Evolutionary conservation across 805 yeast genomes (phyloP), one percentile per base, ranked within the genome.

Genomic region (Candida loeiensis): DNA sequence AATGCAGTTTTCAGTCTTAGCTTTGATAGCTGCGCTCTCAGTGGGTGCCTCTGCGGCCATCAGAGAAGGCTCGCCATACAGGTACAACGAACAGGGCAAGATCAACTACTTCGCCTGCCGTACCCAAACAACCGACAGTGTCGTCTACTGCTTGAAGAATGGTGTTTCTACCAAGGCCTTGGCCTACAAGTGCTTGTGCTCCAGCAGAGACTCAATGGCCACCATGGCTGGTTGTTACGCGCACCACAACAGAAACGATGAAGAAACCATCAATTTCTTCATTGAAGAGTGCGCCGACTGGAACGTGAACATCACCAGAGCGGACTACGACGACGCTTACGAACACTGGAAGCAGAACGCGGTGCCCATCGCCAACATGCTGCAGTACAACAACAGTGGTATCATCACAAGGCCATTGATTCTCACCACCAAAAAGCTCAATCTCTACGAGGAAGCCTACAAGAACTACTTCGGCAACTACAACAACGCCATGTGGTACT

Each of bases 401-500:
- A 20, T 31, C 36, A 37, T 31, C 11, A 37, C 40, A 9, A 31
- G 16, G 15, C 40, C 40, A 4, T 14, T 37, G n/a, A 31, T 21
- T 26, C 25, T 37, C 14, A 14, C 16, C 8, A 8, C n/a, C 9
- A 14, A n/a, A 4, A 9, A 17, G 20, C 16, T 16, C 1, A 21
- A 13, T 2, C 29, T 37, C 9, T 37, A 30, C 22, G 20, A 16
- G 9, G 22, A 21, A 15, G 29, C 57, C 5, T 55, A 55, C 36
- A 27, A 34, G 9, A 28, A 32, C n/a, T 58, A 49, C 38, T 47
- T 48, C 18, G 57, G 56, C 4, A 58, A 56, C 37, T 56, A 52
- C 39, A 44, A 50, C 29, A 29, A 54, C 30, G 50, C 62, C 4
- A 47, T 53, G 9, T 61, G 50, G 41, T 63, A 53, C 34, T 64